These are phyloP conservation scores for Rubus parviflorus DNA, from an alignment of 306 rosid species.

Conservation along the genomic window DNA sequence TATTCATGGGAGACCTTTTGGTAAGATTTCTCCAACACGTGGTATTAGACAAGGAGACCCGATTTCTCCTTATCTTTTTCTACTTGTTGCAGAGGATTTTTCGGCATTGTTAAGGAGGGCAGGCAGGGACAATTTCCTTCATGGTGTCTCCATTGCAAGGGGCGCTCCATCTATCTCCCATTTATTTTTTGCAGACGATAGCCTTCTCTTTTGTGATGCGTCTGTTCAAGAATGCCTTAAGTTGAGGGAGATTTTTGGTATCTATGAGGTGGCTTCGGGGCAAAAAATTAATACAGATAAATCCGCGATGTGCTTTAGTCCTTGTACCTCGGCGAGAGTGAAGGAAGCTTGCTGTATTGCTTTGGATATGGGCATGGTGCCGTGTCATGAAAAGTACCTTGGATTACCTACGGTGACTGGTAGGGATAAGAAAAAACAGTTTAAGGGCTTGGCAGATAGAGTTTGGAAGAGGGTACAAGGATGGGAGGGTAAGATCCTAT, in stretches of 20 bases:
- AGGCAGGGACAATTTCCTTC: too few relatives aligned
- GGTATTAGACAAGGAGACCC: background rate
- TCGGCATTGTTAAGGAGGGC: background rate
- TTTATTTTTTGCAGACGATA: too few relatives aligned
- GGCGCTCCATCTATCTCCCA: background rate
- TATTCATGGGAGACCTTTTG: background rate
- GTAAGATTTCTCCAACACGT: background rate
- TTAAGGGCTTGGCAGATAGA: background rate
- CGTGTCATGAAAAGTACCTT: background rate
- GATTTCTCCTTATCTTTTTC: background rate
- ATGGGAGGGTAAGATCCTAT: background rate
- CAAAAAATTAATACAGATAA: too few relatives aligned
- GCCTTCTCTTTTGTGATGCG: background rate
- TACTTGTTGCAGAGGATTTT: background rate
- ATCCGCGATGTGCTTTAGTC: background rate
- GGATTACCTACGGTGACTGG: background rate
- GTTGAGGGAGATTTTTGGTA: background rate
- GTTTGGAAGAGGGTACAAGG: background rate
- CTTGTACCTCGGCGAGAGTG: background rate
- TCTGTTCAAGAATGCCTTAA: background rate
- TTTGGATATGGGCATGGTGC: background rate
- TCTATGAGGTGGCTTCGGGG: background rate
- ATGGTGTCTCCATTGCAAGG: rapidly evolving
- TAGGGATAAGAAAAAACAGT: background rate
- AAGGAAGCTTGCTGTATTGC: too few relatives aligned